A percentile compares a stretch with the other conserved stretches of the same genome.
Conservation (phyloP, 495 filamentous ascomycete species). For the Hypoxylon lenormandii region DNA sequence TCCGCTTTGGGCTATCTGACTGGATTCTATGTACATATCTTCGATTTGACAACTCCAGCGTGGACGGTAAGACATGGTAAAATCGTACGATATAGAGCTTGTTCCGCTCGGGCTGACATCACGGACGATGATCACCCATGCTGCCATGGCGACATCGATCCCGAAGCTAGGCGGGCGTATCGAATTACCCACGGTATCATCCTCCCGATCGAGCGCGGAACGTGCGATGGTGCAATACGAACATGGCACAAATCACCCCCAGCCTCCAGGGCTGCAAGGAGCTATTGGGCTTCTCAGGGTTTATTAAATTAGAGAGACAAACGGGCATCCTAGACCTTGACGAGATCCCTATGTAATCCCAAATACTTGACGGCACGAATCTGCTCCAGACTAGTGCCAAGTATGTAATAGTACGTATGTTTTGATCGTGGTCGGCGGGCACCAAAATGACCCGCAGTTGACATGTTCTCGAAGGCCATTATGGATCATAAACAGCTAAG, state of each 20-base stretch:
- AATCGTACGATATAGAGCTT: slow-evolving; percentile 6
- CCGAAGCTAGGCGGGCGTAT: neutral
- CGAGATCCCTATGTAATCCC: neutral
- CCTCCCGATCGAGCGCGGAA: neutral
- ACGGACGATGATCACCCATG: slow-evolving; percentile 17
- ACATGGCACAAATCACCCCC: neutral
- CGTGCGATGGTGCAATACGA: neutral
- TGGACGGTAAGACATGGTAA: neutral
- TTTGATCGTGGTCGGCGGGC: neutral
- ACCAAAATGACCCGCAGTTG: slow-evolving; percentile 18
- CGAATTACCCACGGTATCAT: slow-evolving; percentile 5
- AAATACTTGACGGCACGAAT: neutral
- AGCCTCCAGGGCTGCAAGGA: neutral
- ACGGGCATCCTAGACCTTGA: neutral
- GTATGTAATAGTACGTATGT: too few species aligned
- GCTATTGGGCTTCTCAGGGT: slow-evolving; percentile 1
- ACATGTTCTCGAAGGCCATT: neutral
- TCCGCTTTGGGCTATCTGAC: slow-evolving; percentile 7
- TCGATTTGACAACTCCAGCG: neutral
- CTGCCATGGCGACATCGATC: slow-evolving; percentile 30
- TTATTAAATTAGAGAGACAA: neutral
- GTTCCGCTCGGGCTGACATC: slow-evolving; percentile 19
- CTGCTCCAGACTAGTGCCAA: neutral
- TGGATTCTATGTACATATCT: neutral
- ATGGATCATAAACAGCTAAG: slow-evolving; percentile 11